A percentile compares a stretch with the other conserved stretches of the same genome.
Conservation (phyloP, 306 rosid species). For the Trichosanthes cucumerina region DNA sequence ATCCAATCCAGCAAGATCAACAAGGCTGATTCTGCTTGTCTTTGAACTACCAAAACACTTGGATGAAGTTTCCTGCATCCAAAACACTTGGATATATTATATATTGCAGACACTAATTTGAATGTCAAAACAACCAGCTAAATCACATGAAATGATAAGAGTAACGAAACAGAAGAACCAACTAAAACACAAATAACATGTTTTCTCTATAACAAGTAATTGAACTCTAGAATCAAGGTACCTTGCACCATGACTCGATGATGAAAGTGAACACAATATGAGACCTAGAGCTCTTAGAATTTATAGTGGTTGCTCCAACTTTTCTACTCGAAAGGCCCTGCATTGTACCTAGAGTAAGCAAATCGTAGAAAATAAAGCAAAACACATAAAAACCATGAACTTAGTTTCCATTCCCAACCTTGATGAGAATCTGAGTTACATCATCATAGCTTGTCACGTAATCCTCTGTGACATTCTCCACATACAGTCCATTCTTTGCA, state of each 20-base stretch:
- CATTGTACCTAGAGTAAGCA: constrained; percentile 14
- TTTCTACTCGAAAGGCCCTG: constrained; percentile 98
- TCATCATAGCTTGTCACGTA: constrained; percentile 86
- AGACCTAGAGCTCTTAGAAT: constrained; percentile 89
- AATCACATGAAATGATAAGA: background rate
- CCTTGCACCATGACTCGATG: constrained; percentile 95
- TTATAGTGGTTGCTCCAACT: constrained; percentile 80
- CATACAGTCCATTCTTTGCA: constrained; percentile 47
- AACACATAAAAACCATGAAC: background rate
- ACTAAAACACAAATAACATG: background rate
- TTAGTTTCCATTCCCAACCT: constrained; percentile 35
- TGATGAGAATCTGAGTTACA: constrained; percentile 72
- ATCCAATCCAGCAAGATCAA: constrained; percentile 90
- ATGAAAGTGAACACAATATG: constrained; percentile 76
- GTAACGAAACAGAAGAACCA: background rate
- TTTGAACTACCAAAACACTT: constrained; percentile 84
- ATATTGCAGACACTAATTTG: background rate
- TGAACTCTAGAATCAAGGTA: constrained; percentile 17
- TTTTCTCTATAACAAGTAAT: background rate
- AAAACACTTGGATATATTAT: background rate
- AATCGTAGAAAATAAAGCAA: background rate
- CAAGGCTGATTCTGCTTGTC: constrained; percentile 80
- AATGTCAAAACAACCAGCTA: too few relatives aligned
- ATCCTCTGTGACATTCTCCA: constrained; percentile 88
- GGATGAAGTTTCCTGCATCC: constrained; percentile 52